A percentile compares a stretch with the other conserved stretches of the same genome.
These are phyloP conservation scores for Aureobasidium sp. DNA, from an alignment of 2,329 filamentous ascomycete genomes.

Conservation along the genomic window DNA sequence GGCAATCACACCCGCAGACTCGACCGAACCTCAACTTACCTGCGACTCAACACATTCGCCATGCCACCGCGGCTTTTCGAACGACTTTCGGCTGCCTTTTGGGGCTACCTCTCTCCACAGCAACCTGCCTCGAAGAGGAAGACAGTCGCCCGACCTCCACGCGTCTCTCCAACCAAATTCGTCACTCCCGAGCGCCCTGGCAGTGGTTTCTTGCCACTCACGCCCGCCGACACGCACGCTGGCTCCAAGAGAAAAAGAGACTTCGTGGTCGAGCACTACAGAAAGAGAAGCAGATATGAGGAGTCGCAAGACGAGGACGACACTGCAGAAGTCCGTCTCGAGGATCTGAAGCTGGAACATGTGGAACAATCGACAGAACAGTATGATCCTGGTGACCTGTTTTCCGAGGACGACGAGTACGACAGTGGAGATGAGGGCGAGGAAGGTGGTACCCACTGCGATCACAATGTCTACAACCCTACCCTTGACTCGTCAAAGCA, in stretches of 20 bases:
- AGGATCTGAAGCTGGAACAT: not conserved
- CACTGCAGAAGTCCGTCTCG: not conserved
- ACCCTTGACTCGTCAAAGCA: not conserved
- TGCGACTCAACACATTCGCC: not conserved
- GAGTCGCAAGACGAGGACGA: not conserved
- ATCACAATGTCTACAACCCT: not conserved
- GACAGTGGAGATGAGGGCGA: conserved; percentile 1
- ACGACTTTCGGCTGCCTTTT: conserved; percentile 31
- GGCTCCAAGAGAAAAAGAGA: not conserved
- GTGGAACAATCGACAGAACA: not conserved
- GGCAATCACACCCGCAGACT: not conserved
- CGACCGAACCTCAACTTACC: not conserved
- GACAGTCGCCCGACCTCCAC: not conserved
- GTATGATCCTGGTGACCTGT: not conserved
- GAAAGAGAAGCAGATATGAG: not conserved
- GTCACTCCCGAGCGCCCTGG: not conserved
- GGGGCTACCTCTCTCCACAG: conserved; percentile 34
- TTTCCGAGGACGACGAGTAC: not conserved
- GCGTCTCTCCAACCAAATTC: not conserved
- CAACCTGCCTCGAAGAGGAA: not conserved
- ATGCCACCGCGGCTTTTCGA: conserved; percentile 15
- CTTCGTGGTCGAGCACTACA: not conserved
- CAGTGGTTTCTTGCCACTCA: not conserved
- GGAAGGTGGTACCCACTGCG: not conserved
- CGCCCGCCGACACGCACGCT: not conserved